Evolutionary conservation across 768 basidiomycete species (phyloP).

Genomic region (Suillus discolor): DNA sequence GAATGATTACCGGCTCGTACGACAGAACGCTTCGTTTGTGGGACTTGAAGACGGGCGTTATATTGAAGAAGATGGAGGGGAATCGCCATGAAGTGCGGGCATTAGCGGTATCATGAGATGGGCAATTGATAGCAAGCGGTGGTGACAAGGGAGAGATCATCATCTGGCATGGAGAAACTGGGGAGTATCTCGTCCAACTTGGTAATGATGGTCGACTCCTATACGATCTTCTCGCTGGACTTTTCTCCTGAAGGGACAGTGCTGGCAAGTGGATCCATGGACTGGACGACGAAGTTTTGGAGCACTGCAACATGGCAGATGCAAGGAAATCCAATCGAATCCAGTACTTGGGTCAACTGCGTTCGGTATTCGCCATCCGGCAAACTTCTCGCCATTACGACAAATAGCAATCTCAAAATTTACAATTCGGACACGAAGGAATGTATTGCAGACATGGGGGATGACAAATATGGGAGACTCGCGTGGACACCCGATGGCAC

Average conservation of each 20-base stretch:
- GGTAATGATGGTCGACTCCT: background rate
- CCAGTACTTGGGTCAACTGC: background rate
- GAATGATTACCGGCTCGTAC: background rate
- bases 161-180: background rate
- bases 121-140: background rate
- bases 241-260: background rate
- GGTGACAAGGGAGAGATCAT: background rate
- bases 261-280: background rate
- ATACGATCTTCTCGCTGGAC: background rate
- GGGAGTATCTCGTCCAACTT: background rate
- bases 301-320: background rate
- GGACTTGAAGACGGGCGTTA: background rate
- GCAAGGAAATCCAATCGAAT: background rate
- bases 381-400: background rate
- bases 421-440: background rate
- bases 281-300: background rate
- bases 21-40: background rate
- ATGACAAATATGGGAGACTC: background rate
- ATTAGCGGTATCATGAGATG: background rate
- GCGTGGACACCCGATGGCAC: background rate
- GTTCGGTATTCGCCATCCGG: background rate
- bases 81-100: background rate
- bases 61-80: background rate
- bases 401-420: background rate
- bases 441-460: background rate